phyloP scores from a whole-genome alignment of 441 rosid species.

The Erodium moschatum region DNA sequence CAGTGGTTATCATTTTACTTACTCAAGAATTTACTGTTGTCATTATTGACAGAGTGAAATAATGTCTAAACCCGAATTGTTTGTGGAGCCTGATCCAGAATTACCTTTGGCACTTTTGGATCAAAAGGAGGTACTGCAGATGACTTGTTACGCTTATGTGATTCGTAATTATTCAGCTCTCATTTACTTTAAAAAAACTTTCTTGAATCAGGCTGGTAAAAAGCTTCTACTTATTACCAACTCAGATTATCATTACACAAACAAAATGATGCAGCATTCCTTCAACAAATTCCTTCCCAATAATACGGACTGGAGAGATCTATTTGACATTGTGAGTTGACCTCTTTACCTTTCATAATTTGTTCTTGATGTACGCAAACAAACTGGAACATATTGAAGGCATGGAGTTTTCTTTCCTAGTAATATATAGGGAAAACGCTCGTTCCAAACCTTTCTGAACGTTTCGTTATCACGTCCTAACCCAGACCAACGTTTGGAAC shows the following conservation, averaged over 20 bases:
- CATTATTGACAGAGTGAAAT: constrained; percentile 64
- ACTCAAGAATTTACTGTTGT: constrained; percentile 18
- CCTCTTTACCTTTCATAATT: constrained; percentile 4
- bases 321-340: constrained; percentile 71
- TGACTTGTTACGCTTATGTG: constrained; percentile 8
- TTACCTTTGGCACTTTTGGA: constrained; percentile 86
- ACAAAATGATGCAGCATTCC: constrained; percentile 97
- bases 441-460: no score
- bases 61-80: constrained; percentile 90
- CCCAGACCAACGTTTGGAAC: no score
- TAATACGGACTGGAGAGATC: constrained; percentile 87
- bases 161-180: constrained; percentile 17
- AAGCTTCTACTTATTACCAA: constrained; percentile 89
- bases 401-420: no score
- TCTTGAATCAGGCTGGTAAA: constrained; percentile 73
- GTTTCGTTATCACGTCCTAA: no score
- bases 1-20: constrained; percentile 11
- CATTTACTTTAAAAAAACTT: constrained; percentile 17
- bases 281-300: constrained; percentile 84
- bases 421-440: no score
- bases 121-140: constrained; percentile 73
- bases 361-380: not conserved
- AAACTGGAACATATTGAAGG: not conserved
- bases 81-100: constrained; percentile 94
- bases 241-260: constrained; percentile 85